Conservation (phyloP, 495 filamentous ascomycete species). For the Hypoxylon intermedium region DNA sequence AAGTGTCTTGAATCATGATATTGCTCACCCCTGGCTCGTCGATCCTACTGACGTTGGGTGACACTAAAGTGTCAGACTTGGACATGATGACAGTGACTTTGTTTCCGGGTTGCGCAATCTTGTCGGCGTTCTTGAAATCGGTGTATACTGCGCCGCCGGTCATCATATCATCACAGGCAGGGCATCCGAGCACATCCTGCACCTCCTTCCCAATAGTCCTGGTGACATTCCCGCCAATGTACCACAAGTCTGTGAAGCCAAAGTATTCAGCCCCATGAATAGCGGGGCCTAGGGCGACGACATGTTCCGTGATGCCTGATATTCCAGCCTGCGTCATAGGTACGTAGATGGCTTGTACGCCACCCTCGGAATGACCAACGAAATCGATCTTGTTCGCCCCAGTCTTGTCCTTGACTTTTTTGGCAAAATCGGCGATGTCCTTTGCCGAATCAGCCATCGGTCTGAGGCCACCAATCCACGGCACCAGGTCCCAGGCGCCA, state of each 20-base stretch:
- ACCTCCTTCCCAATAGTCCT: conserved; percentile 42
- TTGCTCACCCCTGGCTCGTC: conserved; percentile 57
- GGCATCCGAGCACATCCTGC: conserved; percentile 52
- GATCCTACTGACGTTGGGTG: conserved; percentile 52
- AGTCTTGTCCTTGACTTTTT: conserved; percentile 50
- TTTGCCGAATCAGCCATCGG: conserved; percentile 54
- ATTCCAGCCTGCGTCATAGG: conserved; percentile 56
- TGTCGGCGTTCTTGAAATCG: conserved; percentile 47
- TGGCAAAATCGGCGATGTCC: conserved; percentile 59
- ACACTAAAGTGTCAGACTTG: conserved; percentile 56
- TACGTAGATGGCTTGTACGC: conserved; percentile 59
- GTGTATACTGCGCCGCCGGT: conserved; percentile 49
- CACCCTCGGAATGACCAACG: conserved; percentile 64
- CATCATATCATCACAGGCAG: conserved; percentile 55
- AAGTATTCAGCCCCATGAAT: conserved; percentile 58
- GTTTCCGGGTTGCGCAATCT: conserved; percentile 58
- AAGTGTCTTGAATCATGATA: conserved; percentile 56
- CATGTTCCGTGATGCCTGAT: conserved; percentile 51
- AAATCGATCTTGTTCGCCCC: conserved; percentile 56
- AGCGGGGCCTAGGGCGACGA: conserved; percentile 59
- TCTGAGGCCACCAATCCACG: conserved; percentile 56
- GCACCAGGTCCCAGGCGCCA: conserved; percentile 56
- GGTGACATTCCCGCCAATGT: conserved; percentile 47
- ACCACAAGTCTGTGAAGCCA: conserved; percentile 55
- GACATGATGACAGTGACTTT: conserved; percentile 59